Base-by-base conservation (phyloP, 1,139 yeast genomes). In the Suhomyces bribrorum region DNA sequence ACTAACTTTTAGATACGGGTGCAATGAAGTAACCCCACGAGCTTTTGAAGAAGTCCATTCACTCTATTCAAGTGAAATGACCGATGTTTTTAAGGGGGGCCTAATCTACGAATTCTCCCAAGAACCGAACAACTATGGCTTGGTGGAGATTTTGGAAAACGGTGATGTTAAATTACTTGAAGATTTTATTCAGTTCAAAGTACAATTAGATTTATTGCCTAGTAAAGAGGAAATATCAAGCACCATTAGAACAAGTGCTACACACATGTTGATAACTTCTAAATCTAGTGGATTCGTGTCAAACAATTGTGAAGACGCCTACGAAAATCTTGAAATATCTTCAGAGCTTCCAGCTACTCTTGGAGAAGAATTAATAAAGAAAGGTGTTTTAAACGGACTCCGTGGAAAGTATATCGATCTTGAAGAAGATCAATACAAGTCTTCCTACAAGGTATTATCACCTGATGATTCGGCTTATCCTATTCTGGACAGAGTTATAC, bases 81-180 rank as follows among this genome's bases (percentile, higher is more conserved):
- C 82, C 26, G 73, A 75, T 25, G 89, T 85, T 3, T 90, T 89
- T 61, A 81, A 92, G 43, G 98, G 98, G 7, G 98, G 98, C 0
- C 69, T 92, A 41, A 94, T 88, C 2, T 92, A 92, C 59, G 97
- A 92, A 59, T 92, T 76, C 62, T 79, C 95, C 2, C 92, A 89
- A 60, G 97, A 88, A 56, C 79, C 84, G 17, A 89, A 89, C 57
- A 80, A 86, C 56, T 92, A 92, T 62, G 98, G 98, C 0, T 69
- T 92, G 29, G 95, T 92, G 3, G 76, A 78, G 38, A 61, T 84
- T 12, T 55, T 61, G 36, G 75, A 75, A 42, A 66, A 73, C 33
- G 92, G 90, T 0, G 73, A 79, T 52, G 81, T 75, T 2, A 65
- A 66, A 26, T 39, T 84, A 2, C 59, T 80, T 34, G 57, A 68